Conservation (phyloP, 164 flowering plant species). For the Umbilicus rupestris region DNA sequence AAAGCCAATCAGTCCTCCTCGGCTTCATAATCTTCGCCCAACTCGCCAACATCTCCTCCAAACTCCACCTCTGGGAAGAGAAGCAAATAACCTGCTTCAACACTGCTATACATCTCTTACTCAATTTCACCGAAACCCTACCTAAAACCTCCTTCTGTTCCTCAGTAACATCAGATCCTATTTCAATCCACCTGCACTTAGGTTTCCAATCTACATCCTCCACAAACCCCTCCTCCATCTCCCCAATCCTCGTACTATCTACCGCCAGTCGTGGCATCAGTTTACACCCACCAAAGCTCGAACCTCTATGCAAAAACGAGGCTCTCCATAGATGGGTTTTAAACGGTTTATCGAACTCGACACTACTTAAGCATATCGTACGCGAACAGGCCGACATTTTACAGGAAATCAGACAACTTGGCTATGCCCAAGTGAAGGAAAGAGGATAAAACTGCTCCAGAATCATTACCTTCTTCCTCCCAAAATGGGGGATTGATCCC, state of each 20-base stretch:
- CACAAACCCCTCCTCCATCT: constrained; percentile 10
- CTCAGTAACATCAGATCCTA: constrained; percentile 35
- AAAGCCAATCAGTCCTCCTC: constrained; percentile 76
- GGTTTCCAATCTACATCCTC: constrained; percentile 21
- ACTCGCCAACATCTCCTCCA: constrained; percentile 36
- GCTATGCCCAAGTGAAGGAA: neutral
- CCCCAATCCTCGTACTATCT: constrained; percentile 10
- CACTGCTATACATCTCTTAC: constrained; percentile 60
- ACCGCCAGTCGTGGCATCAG: neutral
- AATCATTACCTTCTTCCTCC: too few species aligned
- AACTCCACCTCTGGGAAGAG: constrained; percentile 22
- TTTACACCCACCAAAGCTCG: neutral
- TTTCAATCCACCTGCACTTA: constrained; percentile 49
- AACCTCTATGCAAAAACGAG: constrained; percentile 4
- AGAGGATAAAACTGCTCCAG: too few species aligned
- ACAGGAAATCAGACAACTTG: neutral
- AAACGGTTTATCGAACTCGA: neutral
- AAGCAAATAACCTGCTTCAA: constrained; percentile 67
- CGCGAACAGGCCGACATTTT: neutral
- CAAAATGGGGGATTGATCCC: too few species aligned
- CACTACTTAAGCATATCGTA: neutral
- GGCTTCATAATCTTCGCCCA: constrained; percentile 91
- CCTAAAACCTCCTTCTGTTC: constrained; percentile 45
- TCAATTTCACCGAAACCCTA: constrained; percentile 50
- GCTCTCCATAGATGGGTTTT: neutral